A percentile compares a stretch with the other conserved stretches of the same genome.
phyloP scores from a whole-genome alignment of 805 yeast genomes.

The Dipodascus geniculatus region DNA sequence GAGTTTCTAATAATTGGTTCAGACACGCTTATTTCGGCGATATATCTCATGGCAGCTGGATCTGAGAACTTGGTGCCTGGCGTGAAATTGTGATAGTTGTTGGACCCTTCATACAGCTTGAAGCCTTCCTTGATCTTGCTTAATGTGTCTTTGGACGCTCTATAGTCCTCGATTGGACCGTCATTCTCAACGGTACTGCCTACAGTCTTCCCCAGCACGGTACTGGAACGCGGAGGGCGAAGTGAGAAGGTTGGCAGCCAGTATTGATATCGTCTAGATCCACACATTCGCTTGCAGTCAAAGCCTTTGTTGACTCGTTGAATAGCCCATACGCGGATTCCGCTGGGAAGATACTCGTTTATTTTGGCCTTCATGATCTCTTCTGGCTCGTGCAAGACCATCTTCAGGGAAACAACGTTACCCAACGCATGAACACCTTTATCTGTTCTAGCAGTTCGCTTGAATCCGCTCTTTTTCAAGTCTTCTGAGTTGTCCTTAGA shows the following conservation, averaged over 20 bases:
- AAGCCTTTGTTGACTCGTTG: constrained; percentile 81
- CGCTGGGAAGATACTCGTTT: constrained; percentile 67
- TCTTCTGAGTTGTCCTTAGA: constrained; percentile 80
- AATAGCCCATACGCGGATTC: constrained; percentile 86
- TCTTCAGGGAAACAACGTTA: constrained; percentile 71
- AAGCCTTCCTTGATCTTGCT: constrained; percentile 54
- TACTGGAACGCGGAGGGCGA: constrained; percentile 73
- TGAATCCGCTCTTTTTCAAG: constrained; percentile 74
- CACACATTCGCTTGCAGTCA: constrained; percentile 91
- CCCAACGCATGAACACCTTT: constrained; percentile 98
- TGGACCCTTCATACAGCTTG: constrained; percentile 69
- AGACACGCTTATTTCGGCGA: constrained; percentile 66
- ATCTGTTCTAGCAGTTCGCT: constrained; percentile 57
- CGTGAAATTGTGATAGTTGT: constrained; percentile 86
- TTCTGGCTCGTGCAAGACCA: constrained; percentile 64
- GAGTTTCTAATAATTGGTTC: constrained; percentile 88
- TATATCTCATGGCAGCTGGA: constrained; percentile 71
- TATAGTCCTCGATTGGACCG: constrained; percentile 51
- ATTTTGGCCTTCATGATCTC: constrained; percentile 33
- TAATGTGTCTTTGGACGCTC: constrained; percentile 52
- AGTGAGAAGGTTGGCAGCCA: constrained; percentile 84
- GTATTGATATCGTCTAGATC: constrained; percentile 89
- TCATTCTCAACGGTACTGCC: constrained; percentile 49
- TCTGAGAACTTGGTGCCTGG: constrained; percentile 70
- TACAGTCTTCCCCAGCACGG: constrained; percentile 48